Percentiles rank a stretch among this genome's conserved stretches.
Conservation (phyloP, 2,329 filamentous ascomycete genomes). For the Diplodia seriata region DNA sequence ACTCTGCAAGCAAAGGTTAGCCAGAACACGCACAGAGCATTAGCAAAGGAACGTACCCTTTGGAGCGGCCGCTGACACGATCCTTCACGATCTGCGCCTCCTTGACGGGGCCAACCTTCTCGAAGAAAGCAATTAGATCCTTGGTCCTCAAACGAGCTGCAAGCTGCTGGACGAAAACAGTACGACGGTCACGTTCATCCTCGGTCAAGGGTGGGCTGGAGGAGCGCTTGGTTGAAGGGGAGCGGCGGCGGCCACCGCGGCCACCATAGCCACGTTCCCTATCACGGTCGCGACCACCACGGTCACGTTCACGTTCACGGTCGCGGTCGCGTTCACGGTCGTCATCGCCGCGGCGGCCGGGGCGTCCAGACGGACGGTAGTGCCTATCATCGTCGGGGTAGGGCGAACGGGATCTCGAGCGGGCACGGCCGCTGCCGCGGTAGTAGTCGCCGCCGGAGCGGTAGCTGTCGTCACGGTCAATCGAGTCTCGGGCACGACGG, state of each 20-base stretch:
- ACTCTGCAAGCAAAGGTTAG: slow-evolving; percentile 68
- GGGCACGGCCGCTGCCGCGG: slow-evolving; percentile 44
- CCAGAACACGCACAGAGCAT: slow-evolving; percentile 19
- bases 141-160: slow-evolving; percentile 90
- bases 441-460: slow-evolving; percentile 49
- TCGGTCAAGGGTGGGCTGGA: slow-evolving; percentile 75
- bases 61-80: slow-evolving; percentile 92
- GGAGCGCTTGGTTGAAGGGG: slow-evolving; percentile 48
- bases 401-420: slow-evolving; percentile 48
- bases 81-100: slow-evolving; percentile 99
- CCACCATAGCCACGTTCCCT: slow-evolving; percentile 62
- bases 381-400: slow-evolving; percentile 46
- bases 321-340: slow-evolving; percentile 63
- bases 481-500: slow-evolving; percentile 38
- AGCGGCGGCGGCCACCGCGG: slow-evolving; percentile 55
- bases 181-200: slow-evolving; percentile 94
- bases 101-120: slow-evolving; percentile 91
- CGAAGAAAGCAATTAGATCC: slow-evolving; percentile 93
- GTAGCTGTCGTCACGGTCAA: slow-evolving; percentile 34
- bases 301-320: slow-evolving; percentile 63
- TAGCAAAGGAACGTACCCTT: slow-evolving; percentile 72
- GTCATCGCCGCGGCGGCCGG: slow-evolving; percentile 54
- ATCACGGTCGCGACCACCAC: slow-evolving; percentile 61
- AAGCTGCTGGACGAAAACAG: slow-evolving; percentile 98
- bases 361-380: slow-evolving; percentile 41